Percentiles rank a stretch among this genome's conserved stretches.
Evolutionary conservation across 2,329 filamentous ascomycete genomes (phyloP).

Genomic region (Cercospora citrullina): DNA sequence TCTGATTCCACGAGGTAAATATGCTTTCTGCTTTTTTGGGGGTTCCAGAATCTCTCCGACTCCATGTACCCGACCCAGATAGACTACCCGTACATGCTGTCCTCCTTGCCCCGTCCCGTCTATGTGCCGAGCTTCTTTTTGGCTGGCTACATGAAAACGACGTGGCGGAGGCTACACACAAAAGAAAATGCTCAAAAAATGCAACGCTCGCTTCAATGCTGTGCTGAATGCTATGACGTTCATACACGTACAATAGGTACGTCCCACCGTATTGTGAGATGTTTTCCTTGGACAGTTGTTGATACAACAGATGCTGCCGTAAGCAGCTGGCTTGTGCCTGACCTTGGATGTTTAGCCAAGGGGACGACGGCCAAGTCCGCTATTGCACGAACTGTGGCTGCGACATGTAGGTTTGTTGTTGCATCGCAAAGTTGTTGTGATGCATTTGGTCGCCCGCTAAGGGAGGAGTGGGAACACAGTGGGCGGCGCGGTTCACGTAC

Average conservation of each 20-base stretch:
- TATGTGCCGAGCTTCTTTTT: slow-evolving; percentile 11
- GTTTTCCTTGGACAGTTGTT: slow-evolving; percentile 23
- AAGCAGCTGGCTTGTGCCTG: slow-evolving; percentile 2
- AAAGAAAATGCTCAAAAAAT: slow-evolving; percentile 31
- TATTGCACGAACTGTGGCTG: slow-evolving; percentile 37
- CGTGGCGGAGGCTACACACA: slow-evolving; percentile 28
- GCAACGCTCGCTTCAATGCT: slow-evolving; percentile 38
- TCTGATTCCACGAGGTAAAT: slow-evolving; percentile 12
- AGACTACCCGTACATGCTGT: slow-evolving; percentile 24
- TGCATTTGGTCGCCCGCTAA: slow-evolving; percentile 33
- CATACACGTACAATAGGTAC: slow-evolving; percentile 26
- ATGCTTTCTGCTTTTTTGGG: slow-evolving; percentile 17
- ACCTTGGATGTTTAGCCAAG: background rate
- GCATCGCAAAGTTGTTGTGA: slow-evolving; percentile 24
- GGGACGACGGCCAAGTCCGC: slow-evolving; percentile 7
- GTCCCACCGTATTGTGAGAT: slow-evolving; percentile 11
- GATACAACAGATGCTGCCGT: slow-evolving; percentile 26
- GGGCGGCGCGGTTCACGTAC: slow-evolving; percentile 27
- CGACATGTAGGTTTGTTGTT: slow-evolving; percentile 29
- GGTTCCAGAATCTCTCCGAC: background rate
- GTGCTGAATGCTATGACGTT: slow-evolving; percentile 36
- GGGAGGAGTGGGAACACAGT: slow-evolving; percentile 39
- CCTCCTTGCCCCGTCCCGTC: slow-evolving; percentile 12
- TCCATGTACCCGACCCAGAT: slow-evolving; percentile 10
- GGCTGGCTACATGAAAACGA: slow-evolving; percentile 6